Base-by-base conservation (phyloP, 2,329 filamentous ascomycete species). In the Colletotrichum sp. region DNA sequence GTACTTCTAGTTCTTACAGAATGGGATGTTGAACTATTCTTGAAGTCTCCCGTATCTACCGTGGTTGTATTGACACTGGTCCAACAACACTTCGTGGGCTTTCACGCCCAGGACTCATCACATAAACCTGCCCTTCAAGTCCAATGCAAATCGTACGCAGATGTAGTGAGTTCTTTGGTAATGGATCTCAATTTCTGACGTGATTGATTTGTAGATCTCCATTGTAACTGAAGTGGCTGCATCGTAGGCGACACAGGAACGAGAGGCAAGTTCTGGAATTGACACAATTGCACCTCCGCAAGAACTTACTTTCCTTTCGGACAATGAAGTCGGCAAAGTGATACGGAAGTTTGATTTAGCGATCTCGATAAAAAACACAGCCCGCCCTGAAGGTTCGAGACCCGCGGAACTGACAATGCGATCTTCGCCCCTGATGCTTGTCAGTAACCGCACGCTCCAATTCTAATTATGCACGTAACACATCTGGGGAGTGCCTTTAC, bases 1-100 rank as follows among this genome's bases (percentile, higher is more conserved):
- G 0, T 57, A 0, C 16, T 36, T 36, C 15, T 16, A 24, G 21
- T 24, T 57, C 9, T 0, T 44, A 6, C 8, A n/a, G 0, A n/a
- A 21, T 12, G n/a, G 0, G 16, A 44, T 44, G 8, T 8, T 8
- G 3, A 10, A 8, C 16, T n/a, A 44, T n/a, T 9, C 16, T 2
- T n/a, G 16, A 49, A 7, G 2, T 12, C 34, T 36, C 8, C 34
- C 9, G 1, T 49, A 7, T 21, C n/a, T 0, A 13, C n/a, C 0
- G 10, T 21, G n/a, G n/a, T 49, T 49, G n/a, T 7, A 7, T 21
- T 12, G 18, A 49, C 0, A 44, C 0, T 44, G 8, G 39, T 6
- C 18, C 18, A 10, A n/a, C 1, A 39, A 39, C 1, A 39, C 8
- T 18, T 9, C 15, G 0, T 39, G 0, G 15, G 15, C 0, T 16